phyloP scores from a whole-genome alignment of 164 flowering plant genomes.

The Echeveria elegans region DNA sequence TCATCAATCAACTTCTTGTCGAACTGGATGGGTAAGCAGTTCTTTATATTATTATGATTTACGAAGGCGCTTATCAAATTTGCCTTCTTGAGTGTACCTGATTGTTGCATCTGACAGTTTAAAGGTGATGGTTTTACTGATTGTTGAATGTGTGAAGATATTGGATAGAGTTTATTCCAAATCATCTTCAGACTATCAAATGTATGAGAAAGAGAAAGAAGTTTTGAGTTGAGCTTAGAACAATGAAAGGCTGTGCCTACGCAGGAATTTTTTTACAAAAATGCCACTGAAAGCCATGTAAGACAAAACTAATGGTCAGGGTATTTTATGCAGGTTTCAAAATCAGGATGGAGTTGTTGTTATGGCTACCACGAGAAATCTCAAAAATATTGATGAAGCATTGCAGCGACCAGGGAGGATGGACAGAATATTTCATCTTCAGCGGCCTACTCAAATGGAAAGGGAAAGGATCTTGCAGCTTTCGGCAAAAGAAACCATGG shows the following conservation, averaged over 20 bases:
- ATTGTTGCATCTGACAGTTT: neutral
- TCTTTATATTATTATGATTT: neutral
- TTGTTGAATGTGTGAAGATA: neutral
- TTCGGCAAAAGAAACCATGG: constrained; percentile 90
- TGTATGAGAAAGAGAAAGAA: neutral
- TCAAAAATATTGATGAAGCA: constrained; percentile 83
- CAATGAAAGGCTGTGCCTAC: neutral
- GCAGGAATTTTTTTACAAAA: neutral
- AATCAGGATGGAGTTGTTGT: constrained; percentile 98
- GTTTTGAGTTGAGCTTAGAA: neutral
- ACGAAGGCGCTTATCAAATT: neutral
- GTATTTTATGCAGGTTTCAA: constrained; percentile 82
- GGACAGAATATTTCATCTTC: constrained; percentile 93
- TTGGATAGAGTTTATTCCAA: neutral
- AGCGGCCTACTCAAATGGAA: constrained; percentile 69
- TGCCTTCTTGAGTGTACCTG: neutral
- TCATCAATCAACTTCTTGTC: constrained; percentile 95
- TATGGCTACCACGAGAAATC: constrained; percentile 87
- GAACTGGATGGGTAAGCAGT: constrained; percentile 88
- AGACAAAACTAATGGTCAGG: no score
- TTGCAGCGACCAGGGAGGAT: constrained; percentile 87
- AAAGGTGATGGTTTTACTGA: neutral
- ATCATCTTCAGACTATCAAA: neutral
- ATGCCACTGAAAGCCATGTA: neutral
- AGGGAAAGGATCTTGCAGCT: constrained; percentile 64